Evolutionary conservation across 106 monocot genomes (phyloP), one percentile per base, ranked within the genome.

Genomic region (Allium sativum): DNA sequence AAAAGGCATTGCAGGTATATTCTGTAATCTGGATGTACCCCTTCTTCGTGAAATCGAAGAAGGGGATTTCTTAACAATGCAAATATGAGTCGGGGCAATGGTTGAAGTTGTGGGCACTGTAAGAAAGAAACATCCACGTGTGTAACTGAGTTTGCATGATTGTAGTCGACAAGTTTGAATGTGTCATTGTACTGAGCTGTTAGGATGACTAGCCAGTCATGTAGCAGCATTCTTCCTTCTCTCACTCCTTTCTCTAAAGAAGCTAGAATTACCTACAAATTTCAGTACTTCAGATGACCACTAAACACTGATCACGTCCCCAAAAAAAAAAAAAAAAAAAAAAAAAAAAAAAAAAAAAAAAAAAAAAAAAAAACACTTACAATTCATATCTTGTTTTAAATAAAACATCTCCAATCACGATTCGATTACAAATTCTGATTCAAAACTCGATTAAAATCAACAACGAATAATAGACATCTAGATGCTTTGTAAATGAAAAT

Each of bases 191-290:
- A 98, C 52, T 85, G 87, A 48, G 92, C 87, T 48, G 82, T 82
- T 59, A 98, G 80, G 65, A 98, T 88, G 21, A 92, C 85, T 8
- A 98, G 98, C 98, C 98, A 98, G 71, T 88, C 98, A 74, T 83
- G 84, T 8, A 98, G 74, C 59, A 92, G 72, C 45, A 82, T 76
- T 78, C 92, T 75, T 9, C 87, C 98, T 82, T 98, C 98, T 69
- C 87, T 85, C 13, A 98, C 88, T 65, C 98, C 98, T 85, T 98
- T 82, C 67, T 98, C 88, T 68, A 98, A 70, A 52, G 88, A 92
- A 72, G 82, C 87, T 64, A 78, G 52, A 61, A 98, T 88, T 70
- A 98, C 98, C 98, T 98, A 70, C 48, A 52, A 31, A 31, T 31
- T 31, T 31, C 31, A 31, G 0, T 31, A 31, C 31, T 31, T 31